These are phyloP conservation scores for Umbelopsis sp. DNA, from an alignment of 192 early-diverging fungal genomes.

Conservation along the genomic window DNA sequence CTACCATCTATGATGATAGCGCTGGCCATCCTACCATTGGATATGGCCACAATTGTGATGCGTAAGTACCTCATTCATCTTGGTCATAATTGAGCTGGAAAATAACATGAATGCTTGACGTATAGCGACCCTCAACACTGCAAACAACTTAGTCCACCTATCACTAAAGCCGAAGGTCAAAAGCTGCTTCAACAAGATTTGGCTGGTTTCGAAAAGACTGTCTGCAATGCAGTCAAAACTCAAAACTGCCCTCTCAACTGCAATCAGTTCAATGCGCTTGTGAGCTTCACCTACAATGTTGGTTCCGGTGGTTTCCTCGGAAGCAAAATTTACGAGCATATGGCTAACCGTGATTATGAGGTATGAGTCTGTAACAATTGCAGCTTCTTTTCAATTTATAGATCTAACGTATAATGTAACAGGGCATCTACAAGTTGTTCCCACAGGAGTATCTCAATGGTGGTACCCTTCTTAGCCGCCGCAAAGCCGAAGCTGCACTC, in stretches of 20 bases:
- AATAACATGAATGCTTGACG: neutral
- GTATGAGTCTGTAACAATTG: neutral
- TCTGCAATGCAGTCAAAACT: neutral
- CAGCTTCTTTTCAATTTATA: no score
- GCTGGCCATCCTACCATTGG: constrained; percentile 1
- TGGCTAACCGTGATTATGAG: neutral
- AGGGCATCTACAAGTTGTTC: constrained; percentile 13
- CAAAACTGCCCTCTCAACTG: constrained; percentile 13
- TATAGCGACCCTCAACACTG: constrained; percentile 9
- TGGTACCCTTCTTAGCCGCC: neutral
- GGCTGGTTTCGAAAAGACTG: neutral
- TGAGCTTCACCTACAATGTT: constrained; percentile 11
- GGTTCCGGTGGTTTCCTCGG: neutral
- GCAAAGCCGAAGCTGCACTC: neutral
- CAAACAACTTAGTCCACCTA: constrained; percentile 1
- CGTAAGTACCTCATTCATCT: neutral
- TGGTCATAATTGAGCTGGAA: neutral
- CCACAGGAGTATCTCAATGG: neutral
- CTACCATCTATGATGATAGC: neutral
- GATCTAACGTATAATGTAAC: neutral
- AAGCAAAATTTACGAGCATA: constrained; percentile 12
- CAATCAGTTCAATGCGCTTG: constrained; percentile 9
- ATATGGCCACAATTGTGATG: constrained; percentile 11
- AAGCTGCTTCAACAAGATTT: neutral
- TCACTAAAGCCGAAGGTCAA: neutral